Evolutionary conservation across 495 filamentous ascomycete genomes (phyloP).

Genomic region (Lepidopterella palustris): DNA sequence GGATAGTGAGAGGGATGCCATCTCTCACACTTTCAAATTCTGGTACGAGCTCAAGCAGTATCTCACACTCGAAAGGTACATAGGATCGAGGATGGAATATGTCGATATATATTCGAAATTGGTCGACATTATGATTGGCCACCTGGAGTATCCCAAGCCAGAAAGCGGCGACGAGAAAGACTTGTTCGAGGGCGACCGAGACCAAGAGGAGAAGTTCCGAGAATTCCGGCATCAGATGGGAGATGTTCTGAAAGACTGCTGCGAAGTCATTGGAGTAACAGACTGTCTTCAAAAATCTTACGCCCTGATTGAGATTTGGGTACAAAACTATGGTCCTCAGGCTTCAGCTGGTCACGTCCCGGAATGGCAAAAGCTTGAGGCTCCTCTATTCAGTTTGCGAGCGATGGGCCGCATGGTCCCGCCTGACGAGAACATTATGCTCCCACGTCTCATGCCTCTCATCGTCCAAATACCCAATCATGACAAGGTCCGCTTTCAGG

Average conservation of each 20-base stretch:
- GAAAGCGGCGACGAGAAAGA: conserved; percentile 68
- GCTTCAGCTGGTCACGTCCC: conserved; percentile 69
- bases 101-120: conserved; percentile 76
- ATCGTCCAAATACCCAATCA: conserved; percentile 92
- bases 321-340: conserved; percentile 69
- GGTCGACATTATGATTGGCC: conserved; percentile 88
- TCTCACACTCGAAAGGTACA: conserved; percentile 79
- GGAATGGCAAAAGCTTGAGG: conserved; percentile 93
- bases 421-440: conserved; percentile 71
- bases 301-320: conserved; percentile 77
- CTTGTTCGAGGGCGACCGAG: conserved; percentile 90
- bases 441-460: conserved; percentile 84
- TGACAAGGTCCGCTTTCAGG: conserved; percentile 92
- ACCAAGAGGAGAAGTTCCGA: conserved; percentile 94
- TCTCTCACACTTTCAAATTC: conserved; percentile 88
- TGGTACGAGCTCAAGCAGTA: conserved; percentile 99
- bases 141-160: conserved; percentile 80
- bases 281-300: conserved; percentile 87
- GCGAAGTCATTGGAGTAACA: conserved; percentile 86
- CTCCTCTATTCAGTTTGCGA: conserved; percentile 87
- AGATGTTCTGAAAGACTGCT: conserved; percentile 95
- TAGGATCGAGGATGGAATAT: conserved; percentile 66
- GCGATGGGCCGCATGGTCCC: conserved; percentile 98
- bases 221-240: conserved; percentile 96
- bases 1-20: conserved; percentile 82